Percentiles rank a stretch among this genome's conserved stretches.
phyloP scores from a whole-genome alignment of 371 early-diverging fungal genomes.

The Mortierella sp. region DNA sequence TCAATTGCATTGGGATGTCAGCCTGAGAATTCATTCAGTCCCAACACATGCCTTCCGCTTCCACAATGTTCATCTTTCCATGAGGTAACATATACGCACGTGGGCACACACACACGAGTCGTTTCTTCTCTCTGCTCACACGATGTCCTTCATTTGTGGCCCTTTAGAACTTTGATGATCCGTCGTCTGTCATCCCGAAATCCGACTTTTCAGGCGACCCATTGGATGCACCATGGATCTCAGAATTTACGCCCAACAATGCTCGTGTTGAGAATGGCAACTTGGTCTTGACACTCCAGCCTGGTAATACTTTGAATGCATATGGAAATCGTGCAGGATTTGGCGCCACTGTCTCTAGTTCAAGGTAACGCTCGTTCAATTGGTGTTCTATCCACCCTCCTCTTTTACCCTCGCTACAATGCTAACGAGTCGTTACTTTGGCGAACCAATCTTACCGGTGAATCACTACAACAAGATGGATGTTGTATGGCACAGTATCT shows the following conservation, averaged over 20 bases:
- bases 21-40: conserved; percentile 59
- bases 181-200: conserved; percentile 51
- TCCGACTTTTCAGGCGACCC: conserved; percentile 65
- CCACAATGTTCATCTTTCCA: conserved; percentile 60
- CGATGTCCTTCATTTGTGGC: too few relatives aligned
- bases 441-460: too few relatives aligned
- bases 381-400: too few relatives aligned
- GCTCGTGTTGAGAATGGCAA: conserved; percentile 58
- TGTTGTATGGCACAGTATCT: conserved; percentile 64
- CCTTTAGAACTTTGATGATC: conserved; percentile 36
- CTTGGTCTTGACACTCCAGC: conserved; percentile 54
- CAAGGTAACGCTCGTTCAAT: too few relatives aligned
- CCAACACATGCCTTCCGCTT: conserved; percentile 60
- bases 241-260: conserved; percentile 65
- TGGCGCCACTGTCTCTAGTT: conserved; percentile 69
- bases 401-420: too few relatives aligned
- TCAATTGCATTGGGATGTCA: conserved; percentile 60
- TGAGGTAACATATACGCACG: too few relatives aligned
- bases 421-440: too few relatives aligned
- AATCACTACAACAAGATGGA: too few relatives aligned
- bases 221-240: conserved; percentile 57
- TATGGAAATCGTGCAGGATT: conserved; percentile 60
- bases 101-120: too few relatives aligned
- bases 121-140: background rate
- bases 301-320: conserved; percentile 42